Percentiles rank a stretch among this genome's conserved stretches.
These are phyloP conservation scores for Linderniella brevidens DNA, from an alignment of 257 asterid genomes.

Conservation along the genomic window DNA sequence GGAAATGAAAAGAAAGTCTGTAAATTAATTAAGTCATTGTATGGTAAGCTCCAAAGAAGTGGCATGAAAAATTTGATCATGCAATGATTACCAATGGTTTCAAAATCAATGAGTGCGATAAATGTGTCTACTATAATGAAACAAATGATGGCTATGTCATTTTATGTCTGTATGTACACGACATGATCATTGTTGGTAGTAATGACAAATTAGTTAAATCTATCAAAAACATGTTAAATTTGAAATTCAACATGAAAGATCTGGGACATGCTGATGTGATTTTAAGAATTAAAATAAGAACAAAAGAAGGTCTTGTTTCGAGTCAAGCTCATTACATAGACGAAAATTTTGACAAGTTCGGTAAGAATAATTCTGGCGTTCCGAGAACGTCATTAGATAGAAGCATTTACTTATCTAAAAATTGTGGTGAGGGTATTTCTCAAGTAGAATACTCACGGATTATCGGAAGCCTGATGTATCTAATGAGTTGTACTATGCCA, in stretches of 20 bases:
- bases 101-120: neutral
- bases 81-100: neutral
- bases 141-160: neutral
- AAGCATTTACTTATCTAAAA: neutral
- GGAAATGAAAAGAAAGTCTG: no score
- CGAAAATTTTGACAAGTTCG: neutral
- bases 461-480: neutral
- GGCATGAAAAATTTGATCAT: conserved; percentile 3
- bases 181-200: neutral
- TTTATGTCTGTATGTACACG: neutral
- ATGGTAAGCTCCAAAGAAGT: neutral
- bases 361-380: neutral
- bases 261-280: neutral
- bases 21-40: no score
- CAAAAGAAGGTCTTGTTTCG: neutral
- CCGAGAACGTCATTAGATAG: neutral
- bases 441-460: neutral
- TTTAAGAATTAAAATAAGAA: neutral
- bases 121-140: neutral
- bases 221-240: neutral
- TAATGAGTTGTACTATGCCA: neutral
- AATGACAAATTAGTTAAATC: neutral
- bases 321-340: neutral
- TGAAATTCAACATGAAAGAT: neutral
- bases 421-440: neutral